Evolutionary conservation across 2,329 filamentous ascomycete species (phyloP).

Genomic region (Blumeria graminis): DNA sequence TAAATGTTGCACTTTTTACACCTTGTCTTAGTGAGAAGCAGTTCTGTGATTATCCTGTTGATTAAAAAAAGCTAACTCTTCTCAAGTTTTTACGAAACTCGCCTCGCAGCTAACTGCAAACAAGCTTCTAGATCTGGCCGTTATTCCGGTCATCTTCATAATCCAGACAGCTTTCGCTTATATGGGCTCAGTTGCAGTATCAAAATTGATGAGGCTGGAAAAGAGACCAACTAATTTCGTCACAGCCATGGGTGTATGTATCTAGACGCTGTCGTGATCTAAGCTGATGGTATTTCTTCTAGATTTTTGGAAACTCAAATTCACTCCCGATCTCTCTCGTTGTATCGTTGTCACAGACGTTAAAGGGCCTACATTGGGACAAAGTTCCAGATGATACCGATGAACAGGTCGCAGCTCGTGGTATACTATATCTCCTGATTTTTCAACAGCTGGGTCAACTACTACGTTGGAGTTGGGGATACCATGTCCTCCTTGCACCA

Average conservation of each 20-base stretch:
- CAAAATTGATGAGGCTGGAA: constrained; percentile 55
- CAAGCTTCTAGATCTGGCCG: constrained; percentile 68
- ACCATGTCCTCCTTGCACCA: constrained; percentile 78
- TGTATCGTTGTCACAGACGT: constrained; percentile 74
- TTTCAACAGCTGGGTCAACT: constrained; percentile 95
- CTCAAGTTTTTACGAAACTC: constrained; percentile 77
- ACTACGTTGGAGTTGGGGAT: constrained; percentile 95
- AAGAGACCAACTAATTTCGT: constrained; percentile 84
- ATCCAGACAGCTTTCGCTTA: constrained; percentile 78
- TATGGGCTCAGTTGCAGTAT: constrained; percentile 43
- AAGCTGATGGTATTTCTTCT: constrained; percentile 5
- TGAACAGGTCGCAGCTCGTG: constrained; percentile 76
- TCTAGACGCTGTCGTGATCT: background rate
- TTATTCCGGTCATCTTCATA: constrained; percentile 87
- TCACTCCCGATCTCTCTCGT: constrained; percentile 92
- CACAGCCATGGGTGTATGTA: constrained; percentile 64
- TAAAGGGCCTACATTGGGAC: constrained; percentile 84
- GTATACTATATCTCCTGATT: constrained; percentile 84
- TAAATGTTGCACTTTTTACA: constrained; percentile 91
- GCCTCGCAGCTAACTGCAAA: constrained; percentile 82
- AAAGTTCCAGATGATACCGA: constrained; percentile 80
- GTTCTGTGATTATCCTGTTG: too few species aligned
- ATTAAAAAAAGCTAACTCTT: too few species aligned
- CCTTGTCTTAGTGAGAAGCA: constrained; percentile 62
- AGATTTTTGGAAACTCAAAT: constrained; percentile 94